phyloP scores from a whole-genome alignment of 768 basidiomycete species.

The Brasilioporus rufonigricans region DNA sequence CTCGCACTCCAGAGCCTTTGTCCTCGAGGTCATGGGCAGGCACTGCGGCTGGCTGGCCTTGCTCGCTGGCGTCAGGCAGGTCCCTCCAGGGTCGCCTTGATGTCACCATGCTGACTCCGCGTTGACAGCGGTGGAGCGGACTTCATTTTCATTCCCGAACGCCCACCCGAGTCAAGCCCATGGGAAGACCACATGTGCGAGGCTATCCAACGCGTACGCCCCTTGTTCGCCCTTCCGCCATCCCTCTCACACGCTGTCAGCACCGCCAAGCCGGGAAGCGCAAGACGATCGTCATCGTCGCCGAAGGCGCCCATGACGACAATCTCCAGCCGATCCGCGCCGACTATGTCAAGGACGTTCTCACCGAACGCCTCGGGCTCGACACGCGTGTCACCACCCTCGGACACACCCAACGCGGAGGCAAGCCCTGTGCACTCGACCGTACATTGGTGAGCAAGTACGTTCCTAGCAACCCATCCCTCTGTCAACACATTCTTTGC shows the following conservation, averaged over 20 bases:
- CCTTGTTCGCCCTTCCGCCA: neutral
- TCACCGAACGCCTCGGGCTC: slow-evolving; percentile 81
- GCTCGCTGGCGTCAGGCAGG: slow-evolving; percentile 85
- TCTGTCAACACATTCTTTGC: slow-evolving; percentile 2
- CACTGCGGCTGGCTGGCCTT: slow-evolving; percentile 99
- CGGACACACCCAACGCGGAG: slow-evolving; percentile 96
- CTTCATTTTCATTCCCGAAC: slow-evolving; percentile 96
- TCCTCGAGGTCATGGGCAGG: slow-evolving; percentile 98
- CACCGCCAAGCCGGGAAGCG: slow-evolving; percentile 92
- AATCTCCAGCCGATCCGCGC: slow-evolving; percentile 90
- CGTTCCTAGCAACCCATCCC: neutral
- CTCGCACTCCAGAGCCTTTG: slow-evolving; percentile 96
- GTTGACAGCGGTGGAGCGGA: slow-evolving; percentile 78
- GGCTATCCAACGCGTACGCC: slow-evolving; percentile 70
- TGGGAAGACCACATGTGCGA: slow-evolving; percentile 96
- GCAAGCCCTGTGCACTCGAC: slow-evolving; percentile 89
- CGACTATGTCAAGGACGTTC: slow-evolving; percentile 86
- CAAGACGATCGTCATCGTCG: slow-evolving; percentile 97
- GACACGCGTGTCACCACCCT: slow-evolving; percentile 97
- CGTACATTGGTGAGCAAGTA: slow-evolving; percentile 72
- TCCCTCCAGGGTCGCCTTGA: neutral
- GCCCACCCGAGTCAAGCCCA: slow-evolving; percentile 69
- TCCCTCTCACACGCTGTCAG: slow-evolving; percentile 38
- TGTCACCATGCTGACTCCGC: slow-evolving; percentile 8
- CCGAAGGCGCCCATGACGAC: slow-evolving; percentile 91